Evolutionary conservation across 2,329 filamentous ascomycete species (phyloP).

Genomic region (Botrytis sinoallii): DNA sequence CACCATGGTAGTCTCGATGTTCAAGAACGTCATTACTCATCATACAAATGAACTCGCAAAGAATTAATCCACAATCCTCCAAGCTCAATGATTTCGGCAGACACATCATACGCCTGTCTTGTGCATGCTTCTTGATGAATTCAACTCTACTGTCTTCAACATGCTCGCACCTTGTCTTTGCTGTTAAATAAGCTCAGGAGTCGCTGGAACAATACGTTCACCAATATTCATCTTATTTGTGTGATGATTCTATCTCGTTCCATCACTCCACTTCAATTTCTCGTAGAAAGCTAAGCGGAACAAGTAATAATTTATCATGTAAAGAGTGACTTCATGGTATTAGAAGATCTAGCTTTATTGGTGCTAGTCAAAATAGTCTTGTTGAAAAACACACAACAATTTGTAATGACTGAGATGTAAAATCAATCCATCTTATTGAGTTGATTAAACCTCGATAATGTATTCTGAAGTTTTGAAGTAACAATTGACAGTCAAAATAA

Average conservation of each 20-base stretch:
- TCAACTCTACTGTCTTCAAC: accelerated
- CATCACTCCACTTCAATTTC: background rate
- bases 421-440: background rate
- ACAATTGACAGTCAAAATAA: background rate
- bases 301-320: background rate
- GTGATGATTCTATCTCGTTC: background rate
- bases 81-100: background rate
- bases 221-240: background rate
- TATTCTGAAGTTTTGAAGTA: background rate
- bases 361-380: background rate
- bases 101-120: background rate
- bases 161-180: background rate
- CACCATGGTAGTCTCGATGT: background rate
- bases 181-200: background rate
- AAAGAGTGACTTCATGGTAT: background rate
- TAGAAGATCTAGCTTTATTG: background rate
- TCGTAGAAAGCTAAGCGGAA: background rate
- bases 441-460: background rate
- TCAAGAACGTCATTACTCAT: background rate
- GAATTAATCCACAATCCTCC: background rate
- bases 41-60: background rate
- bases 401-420: background rate
- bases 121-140: background rate
- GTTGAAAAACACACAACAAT: background rate
- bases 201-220: background rate